Evolutionary conservation across 257 asterid species (phyloP).

Genomic region (Nicotiana otophora): DNA sequence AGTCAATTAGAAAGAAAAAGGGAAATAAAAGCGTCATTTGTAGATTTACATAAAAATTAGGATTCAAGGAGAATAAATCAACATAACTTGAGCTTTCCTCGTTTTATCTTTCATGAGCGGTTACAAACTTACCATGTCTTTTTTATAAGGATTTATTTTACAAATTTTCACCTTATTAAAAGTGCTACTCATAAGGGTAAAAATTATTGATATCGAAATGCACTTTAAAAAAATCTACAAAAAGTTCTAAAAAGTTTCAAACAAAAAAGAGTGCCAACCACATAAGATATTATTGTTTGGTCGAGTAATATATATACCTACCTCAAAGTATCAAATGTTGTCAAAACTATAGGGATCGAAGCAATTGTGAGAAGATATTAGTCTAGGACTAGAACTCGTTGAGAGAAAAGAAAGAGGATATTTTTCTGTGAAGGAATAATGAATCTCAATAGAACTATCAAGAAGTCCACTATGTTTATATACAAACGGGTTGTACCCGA

Average conservation of each 20-base stretch:
- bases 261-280: background rate
- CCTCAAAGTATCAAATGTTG: background rate
- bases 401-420: too few relatives aligned
- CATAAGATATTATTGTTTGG: background rate
- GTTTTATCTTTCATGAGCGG: background rate
- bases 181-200: background rate
- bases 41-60: background rate
- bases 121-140: too few relatives aligned
- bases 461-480: too few relatives aligned
- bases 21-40: conserved; percentile 9
- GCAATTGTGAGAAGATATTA: too few relatives aligned
- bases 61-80: background rate
- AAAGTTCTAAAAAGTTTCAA: background rate
- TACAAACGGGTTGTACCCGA: too few relatives aligned
- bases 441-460: too few relatives aligned
- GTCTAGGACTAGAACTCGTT: too few relatives aligned
- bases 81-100: background rate
- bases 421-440: too few relatives aligned
- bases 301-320: background rate
- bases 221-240: background rate
- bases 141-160: background rate
- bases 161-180: background rate
- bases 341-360: too few relatives aligned
- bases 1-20: background rate
- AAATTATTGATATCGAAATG: background rate